phyloP scores from a whole-genome alignment of 352 stramenopile species.

The Phytophthora kernoviae region DNA sequence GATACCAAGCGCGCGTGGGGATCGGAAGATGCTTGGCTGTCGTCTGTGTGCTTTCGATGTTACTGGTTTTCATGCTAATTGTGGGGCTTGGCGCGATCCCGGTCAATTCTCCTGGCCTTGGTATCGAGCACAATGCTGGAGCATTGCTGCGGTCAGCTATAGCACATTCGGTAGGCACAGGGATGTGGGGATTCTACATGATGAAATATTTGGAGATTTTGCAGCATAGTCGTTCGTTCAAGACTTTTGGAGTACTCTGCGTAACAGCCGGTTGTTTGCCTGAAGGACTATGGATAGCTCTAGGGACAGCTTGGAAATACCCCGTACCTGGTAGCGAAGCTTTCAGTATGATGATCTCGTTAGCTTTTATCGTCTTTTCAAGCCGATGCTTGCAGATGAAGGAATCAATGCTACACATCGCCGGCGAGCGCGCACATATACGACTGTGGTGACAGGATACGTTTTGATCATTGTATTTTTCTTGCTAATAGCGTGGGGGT shows the following conservation, averaged over 20 bases:
- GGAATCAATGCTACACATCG: background rate
- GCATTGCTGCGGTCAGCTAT: conserved; percentile 18
- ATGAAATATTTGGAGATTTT: conserved; percentile 12
- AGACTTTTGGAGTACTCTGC: conserved; percentile 1
- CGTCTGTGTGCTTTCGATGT: conserved; percentile 21
- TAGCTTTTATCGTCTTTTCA: conserved; percentile 12
- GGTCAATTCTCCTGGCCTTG: conserved; percentile 15
- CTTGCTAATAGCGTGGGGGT: conserved; percentile 28
- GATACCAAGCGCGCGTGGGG: conserved; percentile 23
- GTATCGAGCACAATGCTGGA: conserved; percentile 5
- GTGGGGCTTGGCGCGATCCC: conserved; percentile 20
- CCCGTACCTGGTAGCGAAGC: conserved; percentile 20
- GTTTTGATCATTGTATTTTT: conserved; percentile 20
- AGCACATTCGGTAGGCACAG: conserved; percentile 6
- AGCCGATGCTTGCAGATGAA: conserved; percentile 5
- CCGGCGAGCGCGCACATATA: conserved; percentile 8
- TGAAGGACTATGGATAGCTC: conserved; percentile 12
- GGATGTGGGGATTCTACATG: conserved; percentile 16
- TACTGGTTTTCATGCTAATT: conserved; percentile 13
- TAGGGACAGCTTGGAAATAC: conserved; percentile 22
- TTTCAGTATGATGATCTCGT: background rate
- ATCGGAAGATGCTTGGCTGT: conserved; percentile 19
- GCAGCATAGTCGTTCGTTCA: background rate
- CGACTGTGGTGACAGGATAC: conserved; percentile 11
- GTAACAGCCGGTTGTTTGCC: conserved; percentile 16